These are phyloP conservation scores for Zygosaccharomyces pseudorouxii DNA, from an alignment of 805 yeast species.

Conservation along the genomic window DNA sequence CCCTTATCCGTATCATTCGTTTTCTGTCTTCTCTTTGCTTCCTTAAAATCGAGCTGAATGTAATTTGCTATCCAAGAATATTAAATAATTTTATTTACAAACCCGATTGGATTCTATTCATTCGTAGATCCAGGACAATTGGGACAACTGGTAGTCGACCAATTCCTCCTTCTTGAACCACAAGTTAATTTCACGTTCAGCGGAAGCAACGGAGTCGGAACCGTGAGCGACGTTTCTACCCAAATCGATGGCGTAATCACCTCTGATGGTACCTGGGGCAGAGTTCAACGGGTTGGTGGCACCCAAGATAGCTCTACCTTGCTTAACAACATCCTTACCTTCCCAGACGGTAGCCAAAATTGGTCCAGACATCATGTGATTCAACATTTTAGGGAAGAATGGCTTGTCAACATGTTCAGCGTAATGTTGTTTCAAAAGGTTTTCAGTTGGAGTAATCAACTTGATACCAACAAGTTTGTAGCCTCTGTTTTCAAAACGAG, in stretches of 20 bases:
- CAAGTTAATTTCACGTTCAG: conserved; percentile 89
- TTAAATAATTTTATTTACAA: conserved; percentile 6
- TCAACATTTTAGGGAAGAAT: conserved; percentile 93
- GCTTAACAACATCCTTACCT: conserved; percentile 99
- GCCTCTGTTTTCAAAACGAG: conserved; percentile 96
- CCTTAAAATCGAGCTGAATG: not conserved
- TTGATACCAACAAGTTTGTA: conserved; percentile 95
- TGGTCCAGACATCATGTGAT: conserved; percentile 98
- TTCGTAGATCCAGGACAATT: conserved; percentile 91
- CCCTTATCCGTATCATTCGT: too few relatives aligned
- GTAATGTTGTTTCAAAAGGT: conserved; percentile 87
- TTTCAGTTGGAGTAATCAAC: conserved; percentile 82
- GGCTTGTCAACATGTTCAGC: conserved; percentile 93
- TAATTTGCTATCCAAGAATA: conserved; percentile 1
- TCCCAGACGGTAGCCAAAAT: conserved; percentile 99
- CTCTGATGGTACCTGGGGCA: conserved; percentile 99
- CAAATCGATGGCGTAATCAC: conserved; percentile 96
- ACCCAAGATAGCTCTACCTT: conserved; percentile 96
- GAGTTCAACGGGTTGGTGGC: conserved; percentile 98
- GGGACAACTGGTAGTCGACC: conserved; percentile 83
- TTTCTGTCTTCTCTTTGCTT: too few relatives aligned
- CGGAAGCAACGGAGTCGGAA: conserved; percentile 97
- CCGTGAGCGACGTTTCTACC: conserved; percentile 99
- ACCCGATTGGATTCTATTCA: conserved; percentile 36
- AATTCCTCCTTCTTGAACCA: conserved; percentile 99